Percentiles rank a stretch among this genome's conserved stretches.
Evolutionary conservation across 2,329 filamentous ascomycete species (phyloP).

Genomic region (Immersiporthe knoxdaviesiana): DNA sequence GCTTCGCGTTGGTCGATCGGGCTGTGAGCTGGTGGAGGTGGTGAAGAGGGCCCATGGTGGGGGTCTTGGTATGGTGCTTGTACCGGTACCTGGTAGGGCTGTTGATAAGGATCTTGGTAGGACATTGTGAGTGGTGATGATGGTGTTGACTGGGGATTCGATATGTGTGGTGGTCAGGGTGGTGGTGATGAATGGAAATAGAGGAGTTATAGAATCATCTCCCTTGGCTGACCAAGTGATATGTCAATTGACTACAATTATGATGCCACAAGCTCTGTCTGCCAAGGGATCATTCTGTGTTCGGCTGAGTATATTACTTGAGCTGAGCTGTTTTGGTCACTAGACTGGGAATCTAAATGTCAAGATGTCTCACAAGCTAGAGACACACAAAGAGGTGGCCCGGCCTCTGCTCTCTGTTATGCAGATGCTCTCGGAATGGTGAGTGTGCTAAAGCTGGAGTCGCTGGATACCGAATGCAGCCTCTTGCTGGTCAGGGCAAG

Average conservation of each 20-base stretch:
- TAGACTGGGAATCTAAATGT: not conserved
- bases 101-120: not conserved
- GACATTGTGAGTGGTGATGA: not conserved
- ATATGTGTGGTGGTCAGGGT: no score
- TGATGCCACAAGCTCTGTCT: not conserved
- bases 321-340: not conserved
- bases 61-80: slow-evolving; percentile 13
- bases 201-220: not conserved
- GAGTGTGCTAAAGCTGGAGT: not conserved
- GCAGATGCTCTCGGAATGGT: not conserved
- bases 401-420: not conserved
- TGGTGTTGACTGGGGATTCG: not conserved
- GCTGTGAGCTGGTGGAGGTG: slow-evolving; percentile 30
- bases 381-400: not conserved
- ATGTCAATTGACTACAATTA: not conserved
- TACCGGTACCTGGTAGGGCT: slow-evolving; percentile 4
- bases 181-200: not conserved
- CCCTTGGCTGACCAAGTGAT: not conserved
- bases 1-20: slow-evolving; percentile 41
- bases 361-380: not conserved
- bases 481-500: not conserved
- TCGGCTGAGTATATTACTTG: not conserved
- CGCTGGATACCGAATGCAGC: not conserved
- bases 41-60: not conserved
- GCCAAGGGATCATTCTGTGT: not conserved